Conservation (phyloP, 2,329 filamentous ascomycete genomes). For the Penicillium paneum region DNA sequence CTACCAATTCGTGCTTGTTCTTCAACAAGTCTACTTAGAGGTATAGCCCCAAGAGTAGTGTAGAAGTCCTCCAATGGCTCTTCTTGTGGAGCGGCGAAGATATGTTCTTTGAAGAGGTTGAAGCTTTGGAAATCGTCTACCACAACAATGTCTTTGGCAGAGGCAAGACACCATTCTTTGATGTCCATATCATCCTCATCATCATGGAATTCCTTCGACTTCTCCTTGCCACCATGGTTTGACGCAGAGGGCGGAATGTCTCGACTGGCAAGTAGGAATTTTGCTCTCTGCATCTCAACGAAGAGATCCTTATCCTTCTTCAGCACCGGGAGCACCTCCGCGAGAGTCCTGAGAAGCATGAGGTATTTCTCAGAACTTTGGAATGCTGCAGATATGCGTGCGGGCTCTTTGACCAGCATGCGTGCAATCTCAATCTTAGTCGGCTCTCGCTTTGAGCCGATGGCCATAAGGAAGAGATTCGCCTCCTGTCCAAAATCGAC, state of each 20-base stretch:
- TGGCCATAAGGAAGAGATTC: slow-evolving; percentile 82
- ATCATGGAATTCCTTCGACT: slow-evolving; percentile 45
- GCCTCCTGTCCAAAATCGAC: slow-evolving; percentile 87
- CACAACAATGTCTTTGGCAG: slow-evolving; percentile 69
- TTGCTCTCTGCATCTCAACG: slow-evolving; percentile 68
- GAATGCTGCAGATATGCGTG: slow-evolving; percentile 73
- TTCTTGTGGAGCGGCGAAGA: slow-evolving; percentile 87
- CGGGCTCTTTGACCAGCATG: slow-evolving; percentile 79
- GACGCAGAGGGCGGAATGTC: slow-evolving; percentile 54
- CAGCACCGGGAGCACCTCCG: slow-evolving; percentile 66
- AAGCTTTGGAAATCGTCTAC: slow-evolving; percentile 88
- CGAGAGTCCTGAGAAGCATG: slow-evolving; percentile 73
- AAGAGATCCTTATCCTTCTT: slow-evolving; percentile 78
- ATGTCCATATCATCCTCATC: slow-evolving; percentile 63
- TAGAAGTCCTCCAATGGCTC: slow-evolving; percentile 85
- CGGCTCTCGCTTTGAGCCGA: slow-evolving; percentile 87
- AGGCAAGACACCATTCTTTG: slow-evolving; percentile 74
- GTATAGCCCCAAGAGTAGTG: slow-evolving; percentile 70
- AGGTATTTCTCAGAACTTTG: slow-evolving; percentile 83
- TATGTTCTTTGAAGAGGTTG: slow-evolving; percentile 76
- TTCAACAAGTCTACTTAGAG: slow-evolving; percentile 72
- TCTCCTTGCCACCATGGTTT: slow-evolving; percentile 16
- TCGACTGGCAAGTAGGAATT: slow-evolving; percentile 79
- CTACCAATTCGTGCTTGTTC: slow-evolving; percentile 72
- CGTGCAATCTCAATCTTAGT: slow-evolving; percentile 80